Evolutionary conservation across 208 protist species (phyloP).

Genomic region (Acanthamoeba castellanii): DNA sequence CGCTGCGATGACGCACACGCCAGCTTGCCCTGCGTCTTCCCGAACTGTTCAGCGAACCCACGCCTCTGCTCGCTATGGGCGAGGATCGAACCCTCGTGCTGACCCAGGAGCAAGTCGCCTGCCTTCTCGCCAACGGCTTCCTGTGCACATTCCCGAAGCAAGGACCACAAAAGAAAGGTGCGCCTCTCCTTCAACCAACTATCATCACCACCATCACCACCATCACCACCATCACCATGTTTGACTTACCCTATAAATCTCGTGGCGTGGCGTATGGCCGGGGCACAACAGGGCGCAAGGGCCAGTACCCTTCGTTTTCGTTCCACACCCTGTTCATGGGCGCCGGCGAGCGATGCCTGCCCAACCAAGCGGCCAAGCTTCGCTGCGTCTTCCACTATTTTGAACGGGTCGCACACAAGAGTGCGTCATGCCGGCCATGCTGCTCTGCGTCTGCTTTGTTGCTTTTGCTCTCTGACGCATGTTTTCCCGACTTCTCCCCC

Average conservation of each 20-base stretch:
- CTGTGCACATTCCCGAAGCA: slow-evolving; percentile 70
- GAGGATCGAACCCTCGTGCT: slow-evolving; percentile 56
- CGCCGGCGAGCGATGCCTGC: neutral
- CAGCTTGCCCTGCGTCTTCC: slow-evolving; percentile 48
- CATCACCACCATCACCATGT: too few relatives aligned
- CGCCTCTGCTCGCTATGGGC: slow-evolving; percentile 36
- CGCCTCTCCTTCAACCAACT: too few relatives aligned
- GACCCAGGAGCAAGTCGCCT: slow-evolving; percentile 67
- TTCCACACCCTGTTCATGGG: slow-evolving; percentile 68
- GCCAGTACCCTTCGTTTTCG: slow-evolving; percentile 58
- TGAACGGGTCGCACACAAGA: slow-evolving; percentile 40
- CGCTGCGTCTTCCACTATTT: slow-evolving; percentile 73
- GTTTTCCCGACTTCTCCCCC: too few relatives aligned
- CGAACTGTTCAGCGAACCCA: slow-evolving; percentile 35
- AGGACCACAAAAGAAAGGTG: neutral
- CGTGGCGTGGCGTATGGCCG: too few relatives aligned
- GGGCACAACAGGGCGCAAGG: slow-evolving; percentile 1
- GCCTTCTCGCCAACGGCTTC: slow-evolving; percentile 71
- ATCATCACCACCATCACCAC: too few relatives aligned
- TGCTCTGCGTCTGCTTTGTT: neutral
- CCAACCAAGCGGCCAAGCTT: slow-evolving; percentile 71
- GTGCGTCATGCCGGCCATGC: neutral
- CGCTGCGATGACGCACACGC: too few relatives aligned
- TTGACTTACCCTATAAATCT: too few relatives aligned
- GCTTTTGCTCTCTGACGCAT: neutral